These are phyloP conservation scores for Saxophila tyrrhenica DNA, from an alignment of 495 filamentous ascomycete genomes.

Conservation along the genomic window DNA sequence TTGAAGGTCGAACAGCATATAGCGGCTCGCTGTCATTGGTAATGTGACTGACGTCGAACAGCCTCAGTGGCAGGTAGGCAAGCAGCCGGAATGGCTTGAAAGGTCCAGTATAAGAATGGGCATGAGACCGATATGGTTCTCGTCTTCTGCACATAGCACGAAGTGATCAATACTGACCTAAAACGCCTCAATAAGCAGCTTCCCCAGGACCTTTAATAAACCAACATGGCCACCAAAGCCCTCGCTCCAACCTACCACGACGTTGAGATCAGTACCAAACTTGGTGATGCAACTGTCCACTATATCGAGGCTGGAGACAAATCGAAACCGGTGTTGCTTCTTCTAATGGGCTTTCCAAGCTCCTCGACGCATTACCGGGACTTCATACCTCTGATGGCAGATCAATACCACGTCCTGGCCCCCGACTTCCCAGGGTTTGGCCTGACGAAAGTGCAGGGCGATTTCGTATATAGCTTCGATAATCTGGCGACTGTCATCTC, in stretches of 20 bases:
- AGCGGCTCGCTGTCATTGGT: too few relatives aligned
- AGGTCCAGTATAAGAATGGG: too few relatives aligned
- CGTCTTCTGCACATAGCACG: too few relatives aligned
- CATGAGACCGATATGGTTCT: too few relatives aligned
- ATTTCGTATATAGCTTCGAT: constrained; percentile 40
- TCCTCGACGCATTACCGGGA: constrained; percentile 53
- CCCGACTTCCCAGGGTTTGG: constrained; percentile 55
- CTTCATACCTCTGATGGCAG: constrained; percentile 47
- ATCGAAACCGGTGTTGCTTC: constrained; percentile 40
- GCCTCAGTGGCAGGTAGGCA: too few relatives aligned
- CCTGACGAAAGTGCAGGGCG: constrained; percentile 39
- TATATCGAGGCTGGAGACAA: constrained; percentile 38
- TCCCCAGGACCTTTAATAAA: too few relatives aligned
- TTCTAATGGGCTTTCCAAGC: constrained; percentile 53
- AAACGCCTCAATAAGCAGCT: too few relatives aligned
- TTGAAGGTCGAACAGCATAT: too few relatives aligned
- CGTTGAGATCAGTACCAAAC: not conserved
- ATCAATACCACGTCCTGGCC: constrained; percentile 43
- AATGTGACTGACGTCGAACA: too few relatives aligned
- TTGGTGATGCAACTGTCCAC: constrained; percentile 37
- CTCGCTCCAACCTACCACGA: not conserved
- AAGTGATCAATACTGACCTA: too few relatives aligned
- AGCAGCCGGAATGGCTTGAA: too few relatives aligned
- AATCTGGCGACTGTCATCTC: constrained; percentile 36
- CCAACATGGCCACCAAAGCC: too few relatives aligned